phyloP scores from a whole-genome alignment of 2,329 filamentous ascomycete genomes.

The Alternaria novae-zelandiae region DNA sequence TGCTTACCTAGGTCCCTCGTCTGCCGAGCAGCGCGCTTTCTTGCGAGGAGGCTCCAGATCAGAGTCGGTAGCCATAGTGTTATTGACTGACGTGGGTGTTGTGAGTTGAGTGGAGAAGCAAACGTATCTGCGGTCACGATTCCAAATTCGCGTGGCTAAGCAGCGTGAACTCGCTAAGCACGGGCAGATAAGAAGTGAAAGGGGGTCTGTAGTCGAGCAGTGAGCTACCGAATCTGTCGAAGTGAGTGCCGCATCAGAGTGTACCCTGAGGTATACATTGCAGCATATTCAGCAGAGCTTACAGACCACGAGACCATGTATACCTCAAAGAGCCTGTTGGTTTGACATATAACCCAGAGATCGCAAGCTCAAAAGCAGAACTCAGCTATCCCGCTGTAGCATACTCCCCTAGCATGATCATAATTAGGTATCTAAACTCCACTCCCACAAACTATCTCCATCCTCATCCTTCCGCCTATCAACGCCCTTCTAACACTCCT shows the following conservation, averaged over 20 bases:
- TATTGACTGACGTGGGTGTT: neutral
- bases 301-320: neutral
- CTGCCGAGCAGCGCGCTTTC: neutral
- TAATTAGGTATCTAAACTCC: no score
- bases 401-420: no score
- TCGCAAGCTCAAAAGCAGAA: no score
- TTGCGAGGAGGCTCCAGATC: neutral
- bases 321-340: neutral
- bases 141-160: neutral
- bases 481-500: no score
- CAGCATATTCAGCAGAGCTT: neutral
- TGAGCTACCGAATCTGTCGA: neutral
- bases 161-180: neutral
- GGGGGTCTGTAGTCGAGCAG: neutral
- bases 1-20: neutral
- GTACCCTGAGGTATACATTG: neutral
- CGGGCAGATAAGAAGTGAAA: neutral
- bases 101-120: neutral
- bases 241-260: neutral
- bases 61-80: neutral
- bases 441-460: no score
- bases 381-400: no score
- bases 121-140: neutral
- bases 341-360: neutral
- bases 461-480: no score